phyloP scores from a whole-genome alignment of 78 protist genomes.

The Dictyostelium intermedium region DNA sequence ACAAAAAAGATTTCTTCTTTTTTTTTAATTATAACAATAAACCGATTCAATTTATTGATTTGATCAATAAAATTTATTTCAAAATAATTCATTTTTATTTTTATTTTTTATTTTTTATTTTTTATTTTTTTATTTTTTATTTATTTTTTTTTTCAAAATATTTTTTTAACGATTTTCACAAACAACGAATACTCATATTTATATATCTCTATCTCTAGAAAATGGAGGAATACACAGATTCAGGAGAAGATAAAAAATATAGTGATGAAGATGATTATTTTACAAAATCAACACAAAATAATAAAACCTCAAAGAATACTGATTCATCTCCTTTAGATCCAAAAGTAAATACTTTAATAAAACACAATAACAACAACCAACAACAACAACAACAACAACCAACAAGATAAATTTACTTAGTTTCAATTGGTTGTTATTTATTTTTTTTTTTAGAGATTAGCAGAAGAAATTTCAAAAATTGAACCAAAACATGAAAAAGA shows the following conservation, averaged over 20 bases:
- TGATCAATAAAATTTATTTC: neutral
- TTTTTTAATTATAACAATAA: too few relatives aligned
- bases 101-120: neutral
- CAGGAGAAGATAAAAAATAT: neutral
- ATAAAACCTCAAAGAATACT: neutral
- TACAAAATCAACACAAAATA: neutral
- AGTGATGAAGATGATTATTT: conserved; percentile 3
- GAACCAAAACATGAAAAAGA: neutral
- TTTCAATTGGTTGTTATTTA: neutral
- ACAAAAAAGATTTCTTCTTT: too few relatives aligned
- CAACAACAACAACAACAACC: neutral
- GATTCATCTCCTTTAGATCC: neutral
- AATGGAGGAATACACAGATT: neutral
- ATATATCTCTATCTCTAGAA: too few relatives aligned
- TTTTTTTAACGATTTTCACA: neutral
- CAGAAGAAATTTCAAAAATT: neutral
- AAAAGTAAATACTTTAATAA: neutral
- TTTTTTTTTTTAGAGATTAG: neutral
- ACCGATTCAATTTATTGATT: neutral
- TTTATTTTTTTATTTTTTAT: neutral
- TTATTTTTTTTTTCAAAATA: neutral
- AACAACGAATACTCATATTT: neutral
- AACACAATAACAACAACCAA: neutral
- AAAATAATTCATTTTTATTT: neutral
- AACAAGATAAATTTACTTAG: neutral